phyloP scores from a whole-genome alignment of 257 asterid genomes.

The Prunella vulgaris region DNA sequence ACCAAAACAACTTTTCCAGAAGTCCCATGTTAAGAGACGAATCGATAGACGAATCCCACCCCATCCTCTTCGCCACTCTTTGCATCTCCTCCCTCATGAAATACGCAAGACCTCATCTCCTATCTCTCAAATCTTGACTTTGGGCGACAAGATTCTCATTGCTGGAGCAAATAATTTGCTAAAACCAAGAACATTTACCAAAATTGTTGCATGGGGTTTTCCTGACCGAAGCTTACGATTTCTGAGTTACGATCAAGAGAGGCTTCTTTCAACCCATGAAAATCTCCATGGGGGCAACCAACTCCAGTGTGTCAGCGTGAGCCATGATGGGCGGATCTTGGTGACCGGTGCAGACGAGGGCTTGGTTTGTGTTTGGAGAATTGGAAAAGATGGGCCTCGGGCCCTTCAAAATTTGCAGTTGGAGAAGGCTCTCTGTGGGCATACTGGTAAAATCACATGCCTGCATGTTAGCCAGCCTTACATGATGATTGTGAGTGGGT shows the following conservation, averaged over 20 bases:
- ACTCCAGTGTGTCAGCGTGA: conserved; percentile 82
- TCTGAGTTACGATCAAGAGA: conserved; percentile 80
- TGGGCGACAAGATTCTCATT: conserved; percentile 70
- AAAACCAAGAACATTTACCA: conserved; percentile 74
- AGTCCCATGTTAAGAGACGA: conserved; percentile 92
- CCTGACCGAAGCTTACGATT: conserved; percentile 94
- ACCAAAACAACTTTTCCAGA: conserved; percentile 85
- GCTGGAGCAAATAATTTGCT: conserved; percentile 73
- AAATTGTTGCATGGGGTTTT: conserved; percentile 91
- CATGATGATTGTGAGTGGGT: conserved; percentile 96
- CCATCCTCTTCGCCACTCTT: conserved; percentile 75
- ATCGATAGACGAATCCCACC: conserved; percentile 66
- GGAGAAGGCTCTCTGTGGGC: conserved; percentile 88
- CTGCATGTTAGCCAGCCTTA: conserved; percentile 91
- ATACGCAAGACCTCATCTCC: conserved; percentile 73
- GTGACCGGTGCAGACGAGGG: conserved; percentile 97
- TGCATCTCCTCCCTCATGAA: conserved; percentile 69
- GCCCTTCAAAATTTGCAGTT: conserved; percentile 49
- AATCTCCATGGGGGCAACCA: conserved; percentile 98
- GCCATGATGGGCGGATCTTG: conserved; percentile 85
- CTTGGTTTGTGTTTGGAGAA: conserved; percentile 77
- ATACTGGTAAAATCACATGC: conserved; percentile 78
- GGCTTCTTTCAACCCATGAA: conserved; percentile 91
- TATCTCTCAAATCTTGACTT: conserved; percentile 68
- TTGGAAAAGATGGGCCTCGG: conserved; percentile 79